These are phyloP conservation scores for Durio zibethinus DNA, from an alignment of 345 rosid genomes.

Conservation along the genomic window DNA sequence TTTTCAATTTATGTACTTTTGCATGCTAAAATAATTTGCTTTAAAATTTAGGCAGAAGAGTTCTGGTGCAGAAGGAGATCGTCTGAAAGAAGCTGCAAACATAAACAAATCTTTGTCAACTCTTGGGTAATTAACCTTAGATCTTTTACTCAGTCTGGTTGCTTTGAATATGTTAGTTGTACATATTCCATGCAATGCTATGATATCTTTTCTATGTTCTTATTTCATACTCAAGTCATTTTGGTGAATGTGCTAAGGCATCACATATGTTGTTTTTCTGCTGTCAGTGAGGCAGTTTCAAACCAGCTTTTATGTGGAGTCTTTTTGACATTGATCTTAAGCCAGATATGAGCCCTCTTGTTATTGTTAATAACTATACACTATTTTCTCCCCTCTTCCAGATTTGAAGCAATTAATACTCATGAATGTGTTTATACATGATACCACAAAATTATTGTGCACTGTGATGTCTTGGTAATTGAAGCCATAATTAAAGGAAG, in stretches of 20 bases:
- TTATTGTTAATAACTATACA: neutral
- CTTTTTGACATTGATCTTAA: neutral
- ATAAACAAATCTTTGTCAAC: slow-evolving; percentile 92
- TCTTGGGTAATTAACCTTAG: slow-evolving; percentile 60
- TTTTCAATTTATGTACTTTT: slow-evolving; percentile 16
- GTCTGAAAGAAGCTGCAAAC: slow-evolving; percentile 95
- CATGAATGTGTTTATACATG: neutral
- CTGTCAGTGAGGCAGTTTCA: neutral
- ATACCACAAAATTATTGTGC: neutral
- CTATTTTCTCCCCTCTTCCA: neutral
- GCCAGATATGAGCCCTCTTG: neutral
- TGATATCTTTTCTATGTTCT: neutral
- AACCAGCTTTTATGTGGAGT: neutral
- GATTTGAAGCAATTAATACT: neutral
- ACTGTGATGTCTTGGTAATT: neutral
- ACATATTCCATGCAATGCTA: slow-evolving; percentile 6
- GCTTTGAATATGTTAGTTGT: neutral
- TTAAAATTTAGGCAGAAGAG: slow-evolving; percentile 73
- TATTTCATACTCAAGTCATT: neutral
- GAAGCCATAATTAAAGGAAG: neutral
- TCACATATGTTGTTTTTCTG: neutral
- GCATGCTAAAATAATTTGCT: slow-evolving; percentile 18
- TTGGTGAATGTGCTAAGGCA: neutral
- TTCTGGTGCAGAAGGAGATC: slow-evolving; percentile 97
- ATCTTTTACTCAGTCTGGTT: slow-evolving; percentile 22